Conservation (phyloP, 202 grass and related monocot genomes). For the Saccharum hybrid region DNA sequence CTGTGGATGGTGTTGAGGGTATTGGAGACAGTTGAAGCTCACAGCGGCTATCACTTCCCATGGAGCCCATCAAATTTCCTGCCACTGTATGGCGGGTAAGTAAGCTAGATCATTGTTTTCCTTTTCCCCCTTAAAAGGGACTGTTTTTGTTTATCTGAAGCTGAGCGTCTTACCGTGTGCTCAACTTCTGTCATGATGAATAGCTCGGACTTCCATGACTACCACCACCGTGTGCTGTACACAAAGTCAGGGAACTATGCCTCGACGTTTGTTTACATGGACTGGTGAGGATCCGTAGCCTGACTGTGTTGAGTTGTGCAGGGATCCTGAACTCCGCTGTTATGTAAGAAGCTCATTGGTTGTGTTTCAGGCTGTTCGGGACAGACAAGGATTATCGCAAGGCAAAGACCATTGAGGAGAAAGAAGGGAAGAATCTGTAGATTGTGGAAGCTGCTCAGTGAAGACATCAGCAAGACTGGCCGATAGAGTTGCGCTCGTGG, state of each 20-base stretch:
- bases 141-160: not conserved
- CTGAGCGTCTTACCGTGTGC: not conserved
- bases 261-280: slow-evolving; percentile 96
- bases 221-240: slow-evolving; percentile 87
- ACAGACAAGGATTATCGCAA: slow-evolving; percentile 48
- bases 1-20: slow-evolving; percentile 87
- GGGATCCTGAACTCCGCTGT: not conserved
- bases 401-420: slow-evolving; percentile 62
- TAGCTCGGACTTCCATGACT: slow-evolving; percentile 88
- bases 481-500: slow-evolving; percentile 27
- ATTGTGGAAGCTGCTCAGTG: slow-evolving; percentile 39
- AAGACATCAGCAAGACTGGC: slow-evolving; percentile 37
- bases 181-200: slow-evolving; percentile 18
- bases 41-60: slow-evolving; percentile 93
- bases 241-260: slow-evolving; percentile 94
- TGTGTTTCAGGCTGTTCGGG: slow-evolving; percentile 37
- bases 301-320: not conserved
- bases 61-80: slow-evolving; percentile 98
- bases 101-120: slow-evolving; percentile 6
- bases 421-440: slow-evolving; percentile 63
- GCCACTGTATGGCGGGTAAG: slow-evolving; percentile 89
- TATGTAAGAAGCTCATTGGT: not conserved
- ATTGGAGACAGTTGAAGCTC: slow-evolving; percentile 90
- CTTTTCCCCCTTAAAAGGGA: not conserved
- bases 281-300: slow-evolving; percentile 56